Base-by-base conservation (phyloP, 805 yeast genomes). In the Brettanomyces sp. region DNA sequence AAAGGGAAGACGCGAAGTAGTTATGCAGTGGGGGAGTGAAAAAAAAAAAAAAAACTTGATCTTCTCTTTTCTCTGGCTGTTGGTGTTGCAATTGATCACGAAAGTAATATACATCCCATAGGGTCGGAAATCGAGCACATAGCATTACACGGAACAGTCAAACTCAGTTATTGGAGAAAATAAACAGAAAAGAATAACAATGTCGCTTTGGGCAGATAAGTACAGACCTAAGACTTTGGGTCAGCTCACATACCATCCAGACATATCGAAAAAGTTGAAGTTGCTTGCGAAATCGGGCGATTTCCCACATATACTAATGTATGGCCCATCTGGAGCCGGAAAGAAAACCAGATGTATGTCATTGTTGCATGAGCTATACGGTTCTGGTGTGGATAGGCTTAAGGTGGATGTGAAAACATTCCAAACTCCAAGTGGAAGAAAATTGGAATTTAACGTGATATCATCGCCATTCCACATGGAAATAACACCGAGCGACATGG, bases 171-270 rank as follows among this genome's bases (percentile, higher is more conserved):
- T 18, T 18, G 2, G 18, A 18, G 18, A 18, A n/a, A n/a, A 35
- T 1, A 35, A 12, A 8, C 8, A n/a, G 14, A 35, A 35, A 35
- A 35, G 13, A 35, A 8, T 6, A n/a, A 32, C 33, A 13, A 90
- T 90, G 96, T 84, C 96, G 5, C 74, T 93, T 62, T 93, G 99
- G 99, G 96, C 95, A 6, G 98, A 93, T 63, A 88, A 89, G 54
- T 81, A 89, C 64, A 76, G 97, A 53, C 99, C 99, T 6, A 77
- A 69, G 49, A 67, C 71, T 1, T 69, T 93, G 43, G 76, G 72
- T 2, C 72, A 70, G 24, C 69, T 93, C 41, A 78, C 81, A 44
- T 90, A 75, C 60, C 95, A 89, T 58, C 64, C 64, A 0, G 74
- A 72, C 4, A 75, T 90, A 28, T 79, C 96, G 0, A 62, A 68